Base-by-base conservation (phyloP, 2,329 filamentous ascomycete species). In the Cordyceps farinosa region DNA sequence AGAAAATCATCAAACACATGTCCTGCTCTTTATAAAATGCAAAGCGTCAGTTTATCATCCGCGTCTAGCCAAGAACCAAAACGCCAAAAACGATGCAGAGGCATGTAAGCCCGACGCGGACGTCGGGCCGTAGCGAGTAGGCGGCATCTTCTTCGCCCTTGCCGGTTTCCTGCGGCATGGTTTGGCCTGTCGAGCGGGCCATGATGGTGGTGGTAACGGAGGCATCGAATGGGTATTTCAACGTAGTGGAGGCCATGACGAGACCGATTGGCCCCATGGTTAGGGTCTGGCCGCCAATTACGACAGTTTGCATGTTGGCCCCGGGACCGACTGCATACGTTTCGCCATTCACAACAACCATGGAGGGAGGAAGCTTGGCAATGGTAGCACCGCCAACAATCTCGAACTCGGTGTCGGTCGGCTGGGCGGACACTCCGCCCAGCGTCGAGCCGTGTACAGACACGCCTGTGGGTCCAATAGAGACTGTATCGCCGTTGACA, bases 361-460 rank as follows among this genome's bases (percentile, higher is more conserved):
- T 72, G 3, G 78, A 80, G 1, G 79, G 71, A n/a, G 78, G 79
- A 9, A 84, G 67, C 67, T 80, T 77, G 17, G 80, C 82, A 59
- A 85, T 74, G 3, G 82, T 84, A 17, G 78, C 82, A 11, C 83
- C 83, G 58, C 82, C 83, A 9, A 82, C 77, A 62, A 84, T 77
- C 50, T 79, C 79, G 68, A 76, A 79, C 2, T 74, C 72, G 1
- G 78, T 81, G 13, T 74, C 74, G 1, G 69, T 72, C 1, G 70
- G 57, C 3, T 68, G 66, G 15, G 77, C 80, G 0, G 68, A 64
- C 3, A 70, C 66, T 0, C 81, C 82, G 22, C 82, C 82, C 0
- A 84, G 62, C 0, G 77, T 79, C 36, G 72, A 74, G 36, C 75
- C 75, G 66, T 73, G 76, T 2, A 80, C 69, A 2, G 75, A 67